A percentile compares a stretch with the other conserved stretches of the same genome.
Conservation (phyloP, 371 early-diverging fungal species). For the Syncephalastrum contaminatum region DNA sequence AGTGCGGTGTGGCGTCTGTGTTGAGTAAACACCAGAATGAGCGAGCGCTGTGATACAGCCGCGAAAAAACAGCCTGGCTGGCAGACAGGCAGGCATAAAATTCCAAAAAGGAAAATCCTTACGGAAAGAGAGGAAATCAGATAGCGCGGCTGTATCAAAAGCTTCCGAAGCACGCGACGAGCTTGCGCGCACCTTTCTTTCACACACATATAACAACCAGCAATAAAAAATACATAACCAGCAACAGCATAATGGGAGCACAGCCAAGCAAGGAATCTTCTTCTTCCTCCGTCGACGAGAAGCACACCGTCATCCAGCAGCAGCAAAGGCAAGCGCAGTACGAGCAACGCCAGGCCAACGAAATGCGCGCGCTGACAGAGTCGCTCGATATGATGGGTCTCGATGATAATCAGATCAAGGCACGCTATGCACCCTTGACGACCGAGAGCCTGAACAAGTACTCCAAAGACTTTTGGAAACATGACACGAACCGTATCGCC, state of each 20-base stretch:
- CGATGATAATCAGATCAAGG: conserved; percentile 19
- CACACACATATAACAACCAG: background rate
- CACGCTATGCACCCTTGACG: conserved; percentile 27
- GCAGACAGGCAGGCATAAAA: too few relatives aligned
- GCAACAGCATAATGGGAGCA: background rate
- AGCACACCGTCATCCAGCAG: background rate
- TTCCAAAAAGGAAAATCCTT: too few relatives aligned
- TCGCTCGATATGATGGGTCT: conserved; percentile 16
- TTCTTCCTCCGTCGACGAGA: background rate
- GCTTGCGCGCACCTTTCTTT: too few relatives aligned
- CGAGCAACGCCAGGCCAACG: too few relatives aligned
- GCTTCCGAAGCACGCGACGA: too few relatives aligned
- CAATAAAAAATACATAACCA: background rate
- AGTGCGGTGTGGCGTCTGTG: too few relatives aligned
- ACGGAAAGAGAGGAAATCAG: too few relatives aligned
- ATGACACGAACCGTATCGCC: conserved; percentile 66
- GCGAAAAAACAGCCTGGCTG: too few relatives aligned
- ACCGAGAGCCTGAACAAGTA: conserved; percentile 28
- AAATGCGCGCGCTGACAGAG: conserved; percentile 5
- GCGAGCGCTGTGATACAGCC: too few relatives aligned
- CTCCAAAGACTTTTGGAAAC: conserved; percentile 53
- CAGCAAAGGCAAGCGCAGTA: too few relatives aligned
- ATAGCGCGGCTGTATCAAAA: too few relatives aligned
- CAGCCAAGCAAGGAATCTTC: background rate
- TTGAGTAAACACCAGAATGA: too few relatives aligned